Evolutionary conservation across 768 basidiomycete species (phyloP).

Genomic region (Fibroporia radiculosa): DNA sequence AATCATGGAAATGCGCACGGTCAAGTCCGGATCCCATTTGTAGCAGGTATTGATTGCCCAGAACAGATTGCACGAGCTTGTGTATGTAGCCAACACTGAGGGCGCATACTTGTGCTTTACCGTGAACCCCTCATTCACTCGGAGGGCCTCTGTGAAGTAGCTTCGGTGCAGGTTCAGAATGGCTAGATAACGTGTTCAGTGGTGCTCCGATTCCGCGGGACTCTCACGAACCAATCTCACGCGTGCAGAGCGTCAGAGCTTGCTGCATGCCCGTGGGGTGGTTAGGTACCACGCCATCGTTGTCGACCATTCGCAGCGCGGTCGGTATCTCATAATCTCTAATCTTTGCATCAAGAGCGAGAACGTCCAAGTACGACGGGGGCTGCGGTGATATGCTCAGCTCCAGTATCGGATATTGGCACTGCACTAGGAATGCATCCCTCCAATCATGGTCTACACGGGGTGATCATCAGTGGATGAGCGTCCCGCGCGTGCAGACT

Average conservation of each 20-base stretch:
- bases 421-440: conserved; percentile 53
- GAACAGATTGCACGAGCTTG: conserved; percentile 50
- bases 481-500: conserved; percentile 3
- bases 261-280: conserved; percentile 60
- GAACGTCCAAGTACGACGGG: conserved; percentile 43
- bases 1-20: conserved; percentile 58
- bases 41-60: conserved; percentile 48
- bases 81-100: conserved; percentile 64
- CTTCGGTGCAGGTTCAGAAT: conserved; percentile 61
- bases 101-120: conserved; percentile 57
- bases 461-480: conserved; percentile 10
- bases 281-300: conserved; percentile 29
- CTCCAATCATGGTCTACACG: conserved; percentile 64
- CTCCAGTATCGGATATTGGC: conserved; percentile 56
- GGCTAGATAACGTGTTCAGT: conserved; percentile 28
- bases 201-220: background rate
- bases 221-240: conserved; percentile 47
- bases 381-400: conserved; percentile 44
- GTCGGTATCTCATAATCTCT: conserved; percentile 50
- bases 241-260: conserved; percentile 49
- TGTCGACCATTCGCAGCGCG: conserved; percentile 12
- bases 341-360: conserved; percentile 45
- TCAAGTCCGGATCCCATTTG: conserved; percentile 50
- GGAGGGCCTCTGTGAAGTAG: conserved; percentile 62
- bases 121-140: conserved; percentile 41